Base-by-base conservation (phyloP, 176 grass and related monocot genomes). In the Ananas comosus region DNA sequence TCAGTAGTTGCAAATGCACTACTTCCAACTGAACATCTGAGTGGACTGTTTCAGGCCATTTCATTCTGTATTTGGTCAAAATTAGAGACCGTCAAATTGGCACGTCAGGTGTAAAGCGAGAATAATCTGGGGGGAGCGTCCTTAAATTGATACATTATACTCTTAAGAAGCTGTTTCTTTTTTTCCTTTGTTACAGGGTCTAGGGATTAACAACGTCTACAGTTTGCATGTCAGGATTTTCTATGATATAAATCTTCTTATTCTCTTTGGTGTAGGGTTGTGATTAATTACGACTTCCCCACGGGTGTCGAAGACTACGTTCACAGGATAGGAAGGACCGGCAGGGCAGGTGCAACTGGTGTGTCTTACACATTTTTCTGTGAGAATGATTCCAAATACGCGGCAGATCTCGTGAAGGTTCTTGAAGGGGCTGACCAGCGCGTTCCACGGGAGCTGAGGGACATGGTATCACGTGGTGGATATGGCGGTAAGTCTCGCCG, bases 301-400 rank as follows among this genome's bases (percentile, higher is more conserved):
- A 96, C 92, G 72, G 92, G 92, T 68, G 72, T 96, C 71, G 92
- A 96, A 85, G 88, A 96, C 69, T 96, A 96, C 77, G 92, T 96
- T 72, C 92, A 96, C 68, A 88, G 92, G 77, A 96, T 96, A 57
- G 92, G 92, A 27, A 86, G 92, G 64, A 96, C 92, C 48, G 92
- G 92, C 57, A 86, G 88, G 71, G 92, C 92, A 63, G 92, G 92
- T 81, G 92, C 92, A 48, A 96, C 88, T 74, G 92, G 92, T 57
- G 79, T 92, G 42, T 85, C 92, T 42, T 91, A 92, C 78, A 96
- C 92, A 42, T 96, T 96, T 82, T 89, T 96, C 79, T 96, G 88
- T 57, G 80, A 91, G 13, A 79, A 85, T 64, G 92, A 96, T 72
- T 88, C 92, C 61, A 88, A 91, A 79, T 92, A 89, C 25, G 88